Conservation (phyloP, 2,329 filamentous ascomycete species). For the Pseudopyricularia javanii region DNA sequence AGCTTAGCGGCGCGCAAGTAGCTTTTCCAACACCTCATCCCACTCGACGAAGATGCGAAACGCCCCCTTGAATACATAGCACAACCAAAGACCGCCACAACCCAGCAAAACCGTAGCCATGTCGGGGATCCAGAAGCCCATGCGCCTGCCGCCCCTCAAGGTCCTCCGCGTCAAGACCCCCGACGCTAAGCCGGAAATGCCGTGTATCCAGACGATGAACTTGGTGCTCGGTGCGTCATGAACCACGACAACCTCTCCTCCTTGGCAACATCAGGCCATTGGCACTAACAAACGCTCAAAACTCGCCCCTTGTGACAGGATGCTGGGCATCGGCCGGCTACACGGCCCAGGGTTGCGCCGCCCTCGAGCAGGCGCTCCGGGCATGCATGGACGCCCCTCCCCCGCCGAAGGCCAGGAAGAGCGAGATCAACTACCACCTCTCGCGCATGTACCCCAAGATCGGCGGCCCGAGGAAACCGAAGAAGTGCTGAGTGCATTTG, state of each 20-base stretch:
- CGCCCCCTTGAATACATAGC: not conserved
- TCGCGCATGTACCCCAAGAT: slow-evolving; percentile 61
- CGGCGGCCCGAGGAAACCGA: slow-evolving; percentile 41
- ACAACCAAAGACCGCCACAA: not conserved
- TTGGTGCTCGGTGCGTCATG: slow-evolving; percentile 38
- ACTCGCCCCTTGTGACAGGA: slow-evolving; percentile 32
- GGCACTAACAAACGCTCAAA: not conserved
- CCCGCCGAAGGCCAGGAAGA: slow-evolving; percentile 36
- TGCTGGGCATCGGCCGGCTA: slow-evolving; percentile 77
- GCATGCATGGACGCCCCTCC: slow-evolving; percentile 69
- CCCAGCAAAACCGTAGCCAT: slow-evolving; percentile 16
- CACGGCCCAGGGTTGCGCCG: slow-evolving; percentile 44
- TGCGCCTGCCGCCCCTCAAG: slow-evolving; percentile 45
- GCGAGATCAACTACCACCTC: slow-evolving; percentile 89
- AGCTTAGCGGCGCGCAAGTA: too few relatives aligned
- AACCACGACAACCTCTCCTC: not conserved
- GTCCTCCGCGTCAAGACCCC: slow-evolving; percentile 40
- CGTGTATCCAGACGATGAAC: slow-evolving; percentile 44
- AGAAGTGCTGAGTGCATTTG: slow-evolving; percentile 5
- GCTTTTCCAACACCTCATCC: too few relatives aligned
- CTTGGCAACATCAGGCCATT: not conserved
- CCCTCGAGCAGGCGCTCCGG: slow-evolving; percentile 47
- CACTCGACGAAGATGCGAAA: not conserved
- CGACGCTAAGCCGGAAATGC: slow-evolving; percentile 34
- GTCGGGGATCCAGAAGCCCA: slow-evolving; percentile 33